Evolutionary conservation across 2,329 filamentous ascomycete genomes (phyloP).

Genomic region (Pyrenochaeta sp.): DNA sequence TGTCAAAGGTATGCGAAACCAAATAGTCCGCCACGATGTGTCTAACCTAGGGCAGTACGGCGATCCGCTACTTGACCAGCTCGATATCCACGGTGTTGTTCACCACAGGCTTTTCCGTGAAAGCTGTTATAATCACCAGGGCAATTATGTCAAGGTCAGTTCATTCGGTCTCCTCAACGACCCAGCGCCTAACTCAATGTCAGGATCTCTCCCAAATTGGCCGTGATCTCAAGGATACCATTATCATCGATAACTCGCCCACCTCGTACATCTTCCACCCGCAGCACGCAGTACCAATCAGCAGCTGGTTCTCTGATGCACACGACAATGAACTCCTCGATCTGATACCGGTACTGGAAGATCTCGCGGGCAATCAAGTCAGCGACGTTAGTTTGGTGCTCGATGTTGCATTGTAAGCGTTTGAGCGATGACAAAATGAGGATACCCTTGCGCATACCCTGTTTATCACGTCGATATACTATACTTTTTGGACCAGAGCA

Average conservation of each 20-base stretch:
- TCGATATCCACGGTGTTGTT: slow-evolving; percentile 96
- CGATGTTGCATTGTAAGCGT: slow-evolving; percentile 74
- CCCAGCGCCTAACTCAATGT: slow-evolving; percentile 8
- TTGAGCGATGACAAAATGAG: slow-evolving; percentile 23
- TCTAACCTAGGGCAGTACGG: slow-evolving; percentile 73
- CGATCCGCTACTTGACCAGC: slow-evolving; percentile 91
- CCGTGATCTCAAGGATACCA: slow-evolving; percentile 93
- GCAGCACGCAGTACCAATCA: slow-evolving; percentile 97
- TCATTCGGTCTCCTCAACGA: background rate
- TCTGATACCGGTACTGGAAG: slow-evolving; percentile 96
- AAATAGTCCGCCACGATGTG: background rate
- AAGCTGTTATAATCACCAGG: slow-evolving; percentile 99
- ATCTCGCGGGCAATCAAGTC: slow-evolving; percentile 86
- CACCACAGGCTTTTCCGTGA: slow-evolving; percentile 97
- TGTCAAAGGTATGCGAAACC: slow-evolving; percentile 77
- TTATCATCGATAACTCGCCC: slow-evolving; percentile 99
- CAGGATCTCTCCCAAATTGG: slow-evolving; percentile 94
- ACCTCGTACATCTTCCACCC: slow-evolving; percentile 99
- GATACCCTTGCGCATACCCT: slow-evolving; percentile 35
- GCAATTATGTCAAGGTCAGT: slow-evolving; percentile 92
- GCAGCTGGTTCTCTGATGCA: slow-evolving; percentile 99
- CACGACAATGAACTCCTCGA: slow-evolving; percentile 99
- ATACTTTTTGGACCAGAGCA: slow-evolving; percentile 18
- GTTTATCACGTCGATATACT: slow-evolving; percentile 30
- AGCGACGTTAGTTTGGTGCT: slow-evolving; percentile 96